Conservation (phyloP, 148 eudicot species). For the Drosera capensis region DNA sequence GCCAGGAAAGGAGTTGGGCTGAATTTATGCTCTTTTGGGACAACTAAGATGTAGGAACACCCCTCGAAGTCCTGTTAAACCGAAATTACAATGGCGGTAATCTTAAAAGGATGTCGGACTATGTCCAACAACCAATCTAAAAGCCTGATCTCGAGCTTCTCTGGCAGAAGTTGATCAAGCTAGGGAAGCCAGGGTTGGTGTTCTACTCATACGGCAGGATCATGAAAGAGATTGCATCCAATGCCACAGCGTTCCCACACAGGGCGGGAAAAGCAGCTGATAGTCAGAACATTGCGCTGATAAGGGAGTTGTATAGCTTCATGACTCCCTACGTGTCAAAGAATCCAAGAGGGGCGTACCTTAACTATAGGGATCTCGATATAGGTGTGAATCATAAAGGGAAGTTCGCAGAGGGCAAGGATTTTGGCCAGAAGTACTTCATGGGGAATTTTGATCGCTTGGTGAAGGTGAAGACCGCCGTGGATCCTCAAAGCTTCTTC, state of each 20-base stretch:
- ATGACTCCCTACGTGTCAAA: constrained; percentile 37
- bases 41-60: constrained; percentile 10
- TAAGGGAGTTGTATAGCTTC: constrained; percentile 17
- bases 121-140: constrained; percentile 22
- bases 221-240: constrained; percentile 22
- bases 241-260: constrained; percentile 34
- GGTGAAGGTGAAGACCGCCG: constrained; percentile 22
- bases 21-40: constrained; percentile 23
- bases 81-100: constrained; percentile 13
- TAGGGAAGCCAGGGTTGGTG: constrained; percentile 15
- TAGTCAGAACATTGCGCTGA: constrained; percentile 13
- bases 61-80: constrained; percentile 7
- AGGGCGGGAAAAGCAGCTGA: constrained; percentile 14
- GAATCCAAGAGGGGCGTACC: constrained; percentile 32
- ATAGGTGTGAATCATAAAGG: constrained; percentile 22
- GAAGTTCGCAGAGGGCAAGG: constrained; percentile 25
- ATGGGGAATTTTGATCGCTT: constrained; percentile 32
- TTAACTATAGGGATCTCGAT: constrained; percentile 38
- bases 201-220: constrained; percentile 39
- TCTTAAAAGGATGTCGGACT: constrained; percentile 36
- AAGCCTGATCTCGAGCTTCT: constrained; percentile 17
- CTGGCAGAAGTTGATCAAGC: constrained; percentile 20
- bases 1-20: constrained; percentile 30
- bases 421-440: constrained; percentile 33
- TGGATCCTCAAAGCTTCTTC: constrained; percentile 36